Evolutionary conservation across 495 filamentous ascomycete species (phyloP).

Genomic region (Podospora australis): DNA sequence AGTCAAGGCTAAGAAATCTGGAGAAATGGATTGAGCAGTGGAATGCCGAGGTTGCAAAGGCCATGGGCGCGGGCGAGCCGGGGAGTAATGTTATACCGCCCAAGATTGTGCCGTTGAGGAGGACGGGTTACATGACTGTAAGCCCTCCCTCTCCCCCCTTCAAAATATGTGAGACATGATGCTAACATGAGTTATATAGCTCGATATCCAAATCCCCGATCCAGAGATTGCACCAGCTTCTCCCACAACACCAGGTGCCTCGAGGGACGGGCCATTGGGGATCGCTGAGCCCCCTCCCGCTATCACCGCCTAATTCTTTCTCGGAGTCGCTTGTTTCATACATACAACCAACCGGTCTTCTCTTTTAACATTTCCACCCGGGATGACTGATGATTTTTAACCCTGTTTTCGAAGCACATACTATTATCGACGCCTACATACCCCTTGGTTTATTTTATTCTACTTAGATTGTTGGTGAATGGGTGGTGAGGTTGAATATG

Average conservation of each 20-base stretch:
- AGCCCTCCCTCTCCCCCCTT: conserved; percentile 17
- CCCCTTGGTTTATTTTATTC: neutral
- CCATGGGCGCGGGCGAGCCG: conserved; percentile 41
- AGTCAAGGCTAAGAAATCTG: conserved; percentile 56
- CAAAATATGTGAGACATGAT: neutral
- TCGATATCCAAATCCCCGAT: conserved; percentile 33
- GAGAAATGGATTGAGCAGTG: conserved; percentile 76
- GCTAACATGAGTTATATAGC: conserved; percentile 16
- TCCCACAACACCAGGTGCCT: conserved; percentile 22
- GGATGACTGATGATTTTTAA: conserved; percentile 2
- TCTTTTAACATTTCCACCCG: neutral
- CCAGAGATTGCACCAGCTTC: conserved; percentile 30
- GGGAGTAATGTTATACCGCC: conserved; percentile 45
- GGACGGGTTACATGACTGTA: conserved; percentile 84
- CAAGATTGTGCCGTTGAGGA: conserved; percentile 66
- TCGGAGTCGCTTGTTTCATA: neutral
- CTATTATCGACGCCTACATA: neutral
- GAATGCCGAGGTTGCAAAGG: conserved; percentile 60
- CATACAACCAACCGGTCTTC: neutral
- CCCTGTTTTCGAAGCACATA: neutral
- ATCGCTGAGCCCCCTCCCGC: conserved; percentile 10
- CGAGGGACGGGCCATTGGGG: conserved; percentile 8
- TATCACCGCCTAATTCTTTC: conserved; percentile 5
- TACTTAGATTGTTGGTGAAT: neutral
- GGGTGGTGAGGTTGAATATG: neutral